Percentiles rank a stretch among this genome's conserved stretches.
Evolutionary conservation across 2,329 filamentous ascomycete genomes (phyloP).

Genomic region (Mollisia scopiformis): DNA sequence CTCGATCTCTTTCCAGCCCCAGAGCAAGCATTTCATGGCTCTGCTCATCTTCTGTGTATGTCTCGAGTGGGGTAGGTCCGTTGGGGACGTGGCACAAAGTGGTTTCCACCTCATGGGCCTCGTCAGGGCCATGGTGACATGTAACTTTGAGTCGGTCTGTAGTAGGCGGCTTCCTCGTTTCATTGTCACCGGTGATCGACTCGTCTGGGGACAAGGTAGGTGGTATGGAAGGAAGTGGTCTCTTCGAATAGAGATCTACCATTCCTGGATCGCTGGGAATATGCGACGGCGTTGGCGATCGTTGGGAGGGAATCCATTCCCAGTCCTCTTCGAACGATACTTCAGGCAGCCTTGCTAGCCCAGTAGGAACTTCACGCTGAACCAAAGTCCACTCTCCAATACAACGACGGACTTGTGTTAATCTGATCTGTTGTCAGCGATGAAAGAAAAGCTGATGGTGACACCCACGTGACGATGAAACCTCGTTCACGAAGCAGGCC

Average conservation of each 20-base stretch:
- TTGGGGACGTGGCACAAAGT: constrained; percentile 7
- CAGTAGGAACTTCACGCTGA: neutral
- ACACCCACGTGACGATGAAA: constrained; percentile 24
- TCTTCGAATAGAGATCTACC: constrained; percentile 16
- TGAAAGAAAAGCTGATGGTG: neutral
- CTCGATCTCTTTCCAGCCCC: neutral
- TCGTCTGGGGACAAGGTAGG: neutral
- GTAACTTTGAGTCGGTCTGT: constrained; percentile 13
- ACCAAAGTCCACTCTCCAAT: constrained; percentile 23
- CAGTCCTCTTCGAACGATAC: constrained; percentile 6
- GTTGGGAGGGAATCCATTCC: constrained; percentile 8
- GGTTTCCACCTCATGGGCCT: constrained; percentile 14
- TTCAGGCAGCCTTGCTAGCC: neutral
- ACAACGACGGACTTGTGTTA: constrained; percentile 25
- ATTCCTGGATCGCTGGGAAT: constrained; percentile 16
- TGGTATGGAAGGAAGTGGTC: constrained; percentile 23
- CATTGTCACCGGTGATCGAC: neutral
- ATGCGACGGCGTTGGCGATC: neutral
- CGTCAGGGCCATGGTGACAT: constrained; percentile 10
- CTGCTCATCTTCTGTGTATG: constrained; percentile 19
- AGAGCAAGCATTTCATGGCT: constrained; percentile 21
- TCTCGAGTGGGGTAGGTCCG: constrained; percentile 21
- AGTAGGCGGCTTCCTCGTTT: constrained; percentile 6
- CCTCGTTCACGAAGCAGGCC: constrained; percentile 16
- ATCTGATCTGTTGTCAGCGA: constrained; percentile 19